phyloP scores from a whole-genome alignment of 2,329 filamentous ascomycete genomes.

The Dothideomycetes sp. region DNA sequence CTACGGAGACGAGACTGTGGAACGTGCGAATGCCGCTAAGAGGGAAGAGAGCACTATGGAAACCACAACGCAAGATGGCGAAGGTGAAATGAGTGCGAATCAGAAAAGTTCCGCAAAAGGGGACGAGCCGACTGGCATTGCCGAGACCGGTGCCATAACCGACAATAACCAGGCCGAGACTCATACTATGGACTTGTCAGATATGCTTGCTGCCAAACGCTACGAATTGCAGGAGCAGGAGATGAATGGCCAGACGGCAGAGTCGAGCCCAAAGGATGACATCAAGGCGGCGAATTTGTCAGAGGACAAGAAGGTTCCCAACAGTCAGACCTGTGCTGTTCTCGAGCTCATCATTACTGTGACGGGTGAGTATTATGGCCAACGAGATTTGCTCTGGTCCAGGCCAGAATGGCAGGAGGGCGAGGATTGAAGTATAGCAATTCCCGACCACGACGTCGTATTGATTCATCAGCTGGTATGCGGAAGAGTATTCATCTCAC shows the following conservation, averaged over 20 bases:
- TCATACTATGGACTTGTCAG: background rate
- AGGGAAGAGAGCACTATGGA: no score
- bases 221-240: conserved; percentile 1
- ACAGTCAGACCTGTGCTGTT: conserved; percentile 46
- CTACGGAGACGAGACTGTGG: conserved; percentile 16
- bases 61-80: no score
- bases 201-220: conserved; percentile 6
- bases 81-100: conserved; percentile 10
- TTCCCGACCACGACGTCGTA: no score
- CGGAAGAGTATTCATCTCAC: no score
- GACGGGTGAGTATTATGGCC: conserved; percentile 79
- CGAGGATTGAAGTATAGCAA: no score
- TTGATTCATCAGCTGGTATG: no score
- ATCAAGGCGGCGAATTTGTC: background rate
- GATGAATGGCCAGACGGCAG: background rate
- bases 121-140: no score
- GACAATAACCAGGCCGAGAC: background rate
- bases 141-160: background rate
- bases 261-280: background rate
- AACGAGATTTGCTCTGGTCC: conserved; percentile 53
- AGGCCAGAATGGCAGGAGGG: background rate
- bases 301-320: conserved; percentile 6
- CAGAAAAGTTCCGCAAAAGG: background rate
- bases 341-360: conserved; percentile 88
- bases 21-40: no score